A percentile compares a stretch with the other conserved stretches of the same genome.
Conservation (phyloP, 352 stramenopile species). For the Phytophthora hybrid region DNA sequence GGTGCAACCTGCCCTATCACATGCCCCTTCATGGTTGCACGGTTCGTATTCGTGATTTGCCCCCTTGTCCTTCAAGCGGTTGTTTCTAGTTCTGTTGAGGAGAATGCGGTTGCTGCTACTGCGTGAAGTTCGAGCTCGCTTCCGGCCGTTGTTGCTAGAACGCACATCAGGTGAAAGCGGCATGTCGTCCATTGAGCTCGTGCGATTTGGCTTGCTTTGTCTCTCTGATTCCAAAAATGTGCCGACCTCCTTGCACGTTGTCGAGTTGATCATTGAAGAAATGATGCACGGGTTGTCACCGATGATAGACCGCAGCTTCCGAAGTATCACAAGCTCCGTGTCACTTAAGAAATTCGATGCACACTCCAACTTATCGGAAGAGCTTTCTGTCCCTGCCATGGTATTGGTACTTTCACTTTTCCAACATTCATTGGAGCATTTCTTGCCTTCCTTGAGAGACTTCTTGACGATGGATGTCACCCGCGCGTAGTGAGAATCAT, state of each 20-base stretch:
- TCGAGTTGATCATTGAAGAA: slow-evolving; percentile 60
- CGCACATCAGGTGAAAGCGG: slow-evolving; percentile 52
- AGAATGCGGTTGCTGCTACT: slow-evolving; percentile 73
- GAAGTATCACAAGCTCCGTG: slow-evolving; percentile 62
- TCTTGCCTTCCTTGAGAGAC: slow-evolving; percentile 39
- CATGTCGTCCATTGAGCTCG: slow-evolving; percentile 41
- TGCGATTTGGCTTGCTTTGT: slow-evolving; percentile 28
- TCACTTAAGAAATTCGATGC: slow-evolving; percentile 15
- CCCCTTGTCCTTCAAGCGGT: slow-evolving; percentile 67
- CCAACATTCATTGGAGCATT: slow-evolving; percentile 58
- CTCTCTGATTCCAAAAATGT: slow-evolving; percentile 58
- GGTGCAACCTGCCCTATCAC: slow-evolving; percentile 62
- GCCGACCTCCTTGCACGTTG: slow-evolving; percentile 65
- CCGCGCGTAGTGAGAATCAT: slow-evolving; percentile 60
- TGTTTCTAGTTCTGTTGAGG: slow-evolving; percentile 71
- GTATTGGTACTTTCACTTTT: slow-evolving; percentile 26
- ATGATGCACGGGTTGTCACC: slow-evolving; percentile 79
- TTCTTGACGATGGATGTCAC: slow-evolving; percentile 55
- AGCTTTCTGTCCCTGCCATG: background rate
- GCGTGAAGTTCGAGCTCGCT: slow-evolving; percentile 44
- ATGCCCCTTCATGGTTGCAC: slow-evolving; percentile 80
- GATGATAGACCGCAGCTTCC: slow-evolving; percentile 62
- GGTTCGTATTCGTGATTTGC: slow-evolving; percentile 82
- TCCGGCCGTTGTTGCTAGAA: slow-evolving; percentile 49
- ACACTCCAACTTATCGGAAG: slow-evolving; percentile 10